Evolutionary conservation across 495 filamentous ascomycete species (phyloP).

Genomic region (Lophium mytilinum): DNA sequence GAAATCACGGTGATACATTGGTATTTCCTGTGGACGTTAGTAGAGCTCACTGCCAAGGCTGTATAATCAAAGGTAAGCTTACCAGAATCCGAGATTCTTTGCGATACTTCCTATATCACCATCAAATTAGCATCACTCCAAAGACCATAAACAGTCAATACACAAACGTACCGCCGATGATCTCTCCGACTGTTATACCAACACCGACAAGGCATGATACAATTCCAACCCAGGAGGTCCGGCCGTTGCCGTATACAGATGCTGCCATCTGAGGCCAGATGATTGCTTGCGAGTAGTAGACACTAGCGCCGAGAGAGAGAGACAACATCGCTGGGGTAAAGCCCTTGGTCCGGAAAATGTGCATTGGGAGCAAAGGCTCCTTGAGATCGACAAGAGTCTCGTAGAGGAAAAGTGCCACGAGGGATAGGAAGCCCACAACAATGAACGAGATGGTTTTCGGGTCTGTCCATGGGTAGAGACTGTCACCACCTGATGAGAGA

Average conservation of each 20-base stretch:
- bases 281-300: conserved; percentile 20
- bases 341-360: conserved; percentile 14
- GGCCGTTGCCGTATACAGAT: conserved; percentile 7
- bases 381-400: conserved; percentile 23
- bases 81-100: not conserved
- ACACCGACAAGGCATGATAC: conserved; percentile 15
- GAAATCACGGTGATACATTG: conserved; percentile 18
- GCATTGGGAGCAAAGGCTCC: conserved; percentile 20
- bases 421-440: conserved; percentile 30
- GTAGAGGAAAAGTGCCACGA: conserved; percentile 34
- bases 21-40: conserved; percentile 5
- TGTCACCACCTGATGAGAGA: conserved; percentile 34
- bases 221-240: conserved; percentile 2
- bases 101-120: too few species aligned
- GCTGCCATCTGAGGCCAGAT: conserved; percentile 16
- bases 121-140: too few species aligned
- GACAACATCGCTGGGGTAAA: conserved; percentile 13
- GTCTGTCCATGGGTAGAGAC: conserved; percentile 36
- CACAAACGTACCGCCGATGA: conserved; percentile 13
- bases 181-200: conserved; percentile 13
- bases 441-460: conserved; percentile 35
- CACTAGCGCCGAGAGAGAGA: conserved; percentile 11
- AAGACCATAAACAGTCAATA: not conserved
- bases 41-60: not conserved
- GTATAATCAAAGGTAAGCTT: not conserved